Evolutionary conservation across 148 eudicot species (phyloP).

Genomic region (Persicaria tinctoria): DNA sequence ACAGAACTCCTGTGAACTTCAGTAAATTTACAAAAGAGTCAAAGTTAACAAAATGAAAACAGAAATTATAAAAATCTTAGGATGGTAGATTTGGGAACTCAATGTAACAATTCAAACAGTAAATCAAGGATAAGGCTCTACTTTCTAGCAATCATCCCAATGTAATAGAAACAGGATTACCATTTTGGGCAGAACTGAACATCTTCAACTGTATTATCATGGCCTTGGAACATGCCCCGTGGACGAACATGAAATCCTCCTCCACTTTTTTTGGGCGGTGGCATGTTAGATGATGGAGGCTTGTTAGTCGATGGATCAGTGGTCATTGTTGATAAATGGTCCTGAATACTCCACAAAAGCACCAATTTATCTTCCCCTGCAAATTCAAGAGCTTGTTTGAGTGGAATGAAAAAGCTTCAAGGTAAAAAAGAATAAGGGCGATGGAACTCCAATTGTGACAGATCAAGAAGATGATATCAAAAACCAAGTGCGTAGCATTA

Average conservation of each 20-base stretch:
- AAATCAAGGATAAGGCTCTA: not conserved
- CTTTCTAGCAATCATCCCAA: not conserved
- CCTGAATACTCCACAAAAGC: conserved; percentile 94
- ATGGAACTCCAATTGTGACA: not conserved
- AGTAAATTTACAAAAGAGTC: conserved; percentile 10
- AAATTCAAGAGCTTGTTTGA: conserved; percentile 9
- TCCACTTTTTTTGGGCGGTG: conserved; percentile 55
- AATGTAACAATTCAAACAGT: not conserved
- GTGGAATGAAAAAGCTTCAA: not conserved
- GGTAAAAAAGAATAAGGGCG: not conserved
- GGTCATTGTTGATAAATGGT: conserved; percentile 67
- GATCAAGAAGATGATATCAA: not conserved
- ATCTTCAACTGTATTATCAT: conserved; percentile 91
- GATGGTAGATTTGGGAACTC: too few relatives aligned
- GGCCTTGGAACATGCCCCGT: conserved; percentile 85
- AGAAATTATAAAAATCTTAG: not conserved
- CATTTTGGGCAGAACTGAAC: conserved; percentile 95
- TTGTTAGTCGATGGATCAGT: conserved; percentile 52
- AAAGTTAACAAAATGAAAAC: conserved; percentile 11
- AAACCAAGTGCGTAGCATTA: not conserved
- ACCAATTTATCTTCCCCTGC: conserved; percentile 83
- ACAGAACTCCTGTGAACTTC: conserved; percentile 95
- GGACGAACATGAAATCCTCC: conserved; percentile 71
- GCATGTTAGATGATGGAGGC: conserved; percentile 41
- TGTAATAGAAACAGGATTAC: conserved; percentile 20